Evolutionary conservation across 2,329 filamentous ascomycete species (phyloP).

Genomic region (Neonectria punicea): DNA sequence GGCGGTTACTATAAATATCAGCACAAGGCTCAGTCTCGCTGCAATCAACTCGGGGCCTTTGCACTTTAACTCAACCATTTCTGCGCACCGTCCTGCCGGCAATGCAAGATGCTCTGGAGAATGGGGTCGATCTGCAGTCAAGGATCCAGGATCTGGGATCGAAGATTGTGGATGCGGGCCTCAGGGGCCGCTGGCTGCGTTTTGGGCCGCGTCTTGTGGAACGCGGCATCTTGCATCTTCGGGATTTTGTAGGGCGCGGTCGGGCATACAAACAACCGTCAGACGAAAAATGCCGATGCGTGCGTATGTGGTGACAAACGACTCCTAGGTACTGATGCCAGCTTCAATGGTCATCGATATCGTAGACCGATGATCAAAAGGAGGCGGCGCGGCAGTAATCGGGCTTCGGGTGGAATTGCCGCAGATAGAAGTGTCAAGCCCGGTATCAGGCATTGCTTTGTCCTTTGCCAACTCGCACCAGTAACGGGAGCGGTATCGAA

Average conservation of each 20-base stretch:
- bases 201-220: not conserved
- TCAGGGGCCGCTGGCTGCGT: slow-evolving; percentile 13
- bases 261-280: not conserved
- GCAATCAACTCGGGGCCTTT: slow-evolving; percentile 1
- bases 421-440: slow-evolving; percentile 7
- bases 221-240: slow-evolving; percentile 19
- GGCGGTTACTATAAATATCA: not conserved
- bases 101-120: slow-evolving; percentile 11
- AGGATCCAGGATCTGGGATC: slow-evolving; percentile 17
- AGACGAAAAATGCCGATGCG: slow-evolving; percentile 6
- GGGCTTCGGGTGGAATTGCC: slow-evolving; percentile 16
- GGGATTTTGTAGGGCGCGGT: slow-evolving; percentile 5
- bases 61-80: not conserved
- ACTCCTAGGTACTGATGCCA: not conserved
- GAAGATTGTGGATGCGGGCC: slow-evolving; percentile 10
- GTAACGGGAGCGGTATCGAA: slow-evolving; percentile 16
- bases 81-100: slow-evolving; percentile 8
- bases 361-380: not conserved
- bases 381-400: slow-evolving; percentile 4
- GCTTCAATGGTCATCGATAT: not conserved
- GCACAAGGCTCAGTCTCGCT: not conserved
- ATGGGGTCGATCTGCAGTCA: slow-evolving; percentile 9
- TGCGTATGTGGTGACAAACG: not conserved
- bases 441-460: slow-evolving; percentile 19
- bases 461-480: slow-evolving; percentile 8